A percentile compares a stretch with the other conserved stretches of the same genome.
Conservation (phyloP, 345 rosid species). For the Pistacia integerrima region DNA sequence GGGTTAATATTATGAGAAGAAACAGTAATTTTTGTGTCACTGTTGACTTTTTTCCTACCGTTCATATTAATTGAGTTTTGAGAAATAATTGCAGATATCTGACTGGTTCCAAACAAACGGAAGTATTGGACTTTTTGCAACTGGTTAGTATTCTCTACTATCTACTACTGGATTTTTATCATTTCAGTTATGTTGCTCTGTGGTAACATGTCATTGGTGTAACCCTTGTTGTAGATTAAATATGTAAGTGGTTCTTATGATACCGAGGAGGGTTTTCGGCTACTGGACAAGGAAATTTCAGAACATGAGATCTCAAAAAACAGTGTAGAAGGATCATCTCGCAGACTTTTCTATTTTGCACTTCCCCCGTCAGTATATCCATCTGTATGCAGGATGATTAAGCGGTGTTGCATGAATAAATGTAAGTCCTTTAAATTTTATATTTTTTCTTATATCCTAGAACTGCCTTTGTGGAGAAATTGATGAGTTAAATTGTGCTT, state of each 20-base stretch:
- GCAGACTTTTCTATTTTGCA: slow-evolving; percentile 91
- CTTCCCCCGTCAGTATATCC: slow-evolving; percentile 98
- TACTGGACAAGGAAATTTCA: slow-evolving; percentile 70
- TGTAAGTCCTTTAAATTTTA: slow-evolving; percentile 47
- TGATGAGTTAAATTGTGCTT: slow-evolving; percentile 3
- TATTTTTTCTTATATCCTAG: neutral
- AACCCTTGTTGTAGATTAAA: slow-evolving; percentile 61
- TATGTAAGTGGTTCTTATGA: slow-evolving; percentile 94
- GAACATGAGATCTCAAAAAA: slow-evolving; percentile 70
- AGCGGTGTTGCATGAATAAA: slow-evolving; percentile 76
- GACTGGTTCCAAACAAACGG: slow-evolving; percentile 49
- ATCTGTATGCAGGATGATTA: slow-evolving; percentile 89
- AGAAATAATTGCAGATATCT: slow-evolving; percentile 60
- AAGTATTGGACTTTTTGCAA: slow-evolving; percentile 64
- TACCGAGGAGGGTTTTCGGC: slow-evolving; percentile 72
- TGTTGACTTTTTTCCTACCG: neutral
- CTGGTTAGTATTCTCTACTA: slow-evolving; percentile 56
- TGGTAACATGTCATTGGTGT: slow-evolving; percentile 18
- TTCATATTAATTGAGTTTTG: slow-evolving; percentile 7
- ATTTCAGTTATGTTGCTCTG: neutral
- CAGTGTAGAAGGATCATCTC: slow-evolving; percentile 69
- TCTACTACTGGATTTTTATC: neutral
- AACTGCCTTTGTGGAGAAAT: slow-evolving; percentile 1
- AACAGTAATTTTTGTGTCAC: neutral
- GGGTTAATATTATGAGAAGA: neutral